A percentile compares a stretch with the other conserved stretches of the same genome.
Evolutionary conservation across 148 eudicot species (phyloP).

Genomic region (Beta vulgaris): DNA sequence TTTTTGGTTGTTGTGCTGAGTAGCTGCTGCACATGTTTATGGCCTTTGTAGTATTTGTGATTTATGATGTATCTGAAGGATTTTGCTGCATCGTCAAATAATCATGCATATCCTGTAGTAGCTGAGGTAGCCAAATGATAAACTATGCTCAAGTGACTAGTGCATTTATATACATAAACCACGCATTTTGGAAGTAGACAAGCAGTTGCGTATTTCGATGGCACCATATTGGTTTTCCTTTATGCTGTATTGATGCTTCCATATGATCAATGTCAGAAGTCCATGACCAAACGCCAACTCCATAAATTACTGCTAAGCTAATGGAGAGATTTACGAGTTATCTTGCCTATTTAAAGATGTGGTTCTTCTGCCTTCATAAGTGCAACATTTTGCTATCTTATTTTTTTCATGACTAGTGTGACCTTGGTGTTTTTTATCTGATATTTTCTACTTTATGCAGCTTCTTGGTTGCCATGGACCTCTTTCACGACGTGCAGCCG

Average conservation of each 20-base stretch:
- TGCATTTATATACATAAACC: too few species aligned
- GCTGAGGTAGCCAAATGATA: background rate
- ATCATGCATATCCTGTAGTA: background rate
- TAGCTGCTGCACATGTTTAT: background rate
- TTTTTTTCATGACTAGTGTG: background rate
- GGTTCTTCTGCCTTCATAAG: background rate
- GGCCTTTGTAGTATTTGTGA: background rate
- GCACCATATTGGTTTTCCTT: too few species aligned
- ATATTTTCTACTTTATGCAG: slow-evolving; percentile 20
- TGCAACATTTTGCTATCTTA: too few species aligned
- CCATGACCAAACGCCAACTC: background rate
- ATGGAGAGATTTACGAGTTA: background rate
- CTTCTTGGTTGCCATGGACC: slow-evolving; percentile 42
- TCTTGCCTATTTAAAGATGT: background rate
- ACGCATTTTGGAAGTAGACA: too few species aligned
- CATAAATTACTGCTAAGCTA: background rate
- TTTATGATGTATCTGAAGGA: background rate
- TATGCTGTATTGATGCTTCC: background rate
- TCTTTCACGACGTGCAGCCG: slow-evolving; percentile 31
- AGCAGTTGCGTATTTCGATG: too few species aligned
- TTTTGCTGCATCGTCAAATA: background rate
- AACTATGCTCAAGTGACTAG: background rate
- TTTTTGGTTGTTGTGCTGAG: background rate
- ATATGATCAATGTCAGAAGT: background rate
- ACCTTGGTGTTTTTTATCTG: background rate